phyloP scores from a whole-genome alignment of 768 basidiomycete species.

The Russula sp. region DNA sequence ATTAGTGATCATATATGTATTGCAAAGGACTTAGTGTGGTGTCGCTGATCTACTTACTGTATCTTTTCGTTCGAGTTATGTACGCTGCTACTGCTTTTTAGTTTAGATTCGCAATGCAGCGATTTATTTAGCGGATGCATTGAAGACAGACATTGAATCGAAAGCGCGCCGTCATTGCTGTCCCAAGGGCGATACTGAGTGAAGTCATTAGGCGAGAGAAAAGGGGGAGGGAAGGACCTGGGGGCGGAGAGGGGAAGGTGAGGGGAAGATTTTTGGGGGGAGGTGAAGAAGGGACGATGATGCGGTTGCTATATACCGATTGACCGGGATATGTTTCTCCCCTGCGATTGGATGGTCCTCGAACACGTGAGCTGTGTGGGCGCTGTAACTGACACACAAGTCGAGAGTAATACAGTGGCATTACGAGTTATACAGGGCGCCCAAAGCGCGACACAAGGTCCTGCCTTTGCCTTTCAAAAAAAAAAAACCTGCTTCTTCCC shows the following conservation, averaged over 20 bases:
- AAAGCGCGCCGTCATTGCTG: not conserved
- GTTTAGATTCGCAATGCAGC: constrained; percentile 18
- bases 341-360: not conserved
- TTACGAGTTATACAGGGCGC: not conserved
- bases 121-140: not conserved
- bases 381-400: constrained; percentile 4
- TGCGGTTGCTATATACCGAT: constrained; percentile 23
- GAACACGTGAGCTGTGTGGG: constrained; percentile 8
- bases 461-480: no score
- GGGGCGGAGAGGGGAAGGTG: not conserved
- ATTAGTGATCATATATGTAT: constrained; percentile 14
- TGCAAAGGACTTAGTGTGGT: constrained; percentile 1
- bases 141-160: not conserved
- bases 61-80: constrained; percentile 10
- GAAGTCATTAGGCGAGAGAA: not conserved
- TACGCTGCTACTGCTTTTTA: constrained; percentile 10
- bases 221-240: not conserved
- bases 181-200: not conserved
- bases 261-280: constrained; percentile 1
- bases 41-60: constrained; percentile 12
- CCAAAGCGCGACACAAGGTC: not conserved
- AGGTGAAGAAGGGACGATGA: constrained; percentile 13
- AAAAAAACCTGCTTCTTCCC: no score
- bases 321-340: constrained; percentile 15
- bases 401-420: not conserved